Conservation (phyloP, 2,329 filamentous ascomycete species). For the Arthrobotrys entomopaga region DNA sequence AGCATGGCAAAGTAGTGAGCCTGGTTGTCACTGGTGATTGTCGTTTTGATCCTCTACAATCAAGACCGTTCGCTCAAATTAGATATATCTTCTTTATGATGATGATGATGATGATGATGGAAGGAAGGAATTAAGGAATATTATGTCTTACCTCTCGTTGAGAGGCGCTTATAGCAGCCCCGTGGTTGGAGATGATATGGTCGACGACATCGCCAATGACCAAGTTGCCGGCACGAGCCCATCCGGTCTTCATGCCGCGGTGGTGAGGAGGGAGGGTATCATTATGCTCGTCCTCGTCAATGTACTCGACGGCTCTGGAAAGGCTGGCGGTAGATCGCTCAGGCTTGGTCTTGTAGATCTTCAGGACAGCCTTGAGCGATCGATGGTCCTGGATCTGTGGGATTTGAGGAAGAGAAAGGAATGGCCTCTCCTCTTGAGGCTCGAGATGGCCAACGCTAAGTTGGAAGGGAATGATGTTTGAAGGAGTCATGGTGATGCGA, state of each 20-base stretch:
- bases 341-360: constrained; percentile 27
- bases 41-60: constrained; percentile 32
- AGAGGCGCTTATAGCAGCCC: not conserved
- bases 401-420: constrained; percentile 23
- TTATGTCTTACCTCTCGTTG: constrained; percentile 9
- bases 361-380: constrained; percentile 18
- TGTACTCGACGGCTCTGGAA: no score
- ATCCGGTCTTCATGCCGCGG: not conserved
- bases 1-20: constrained; percentile 48
- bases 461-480: constrained; percentile 37
- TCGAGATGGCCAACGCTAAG: constrained; percentile 37
- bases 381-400: constrained; percentile 30
- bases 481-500: constrained; percentile 32
- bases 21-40: constrained; percentile 42
- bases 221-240: not conserved
- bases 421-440: constrained; percentile 17
- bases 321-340: no score
- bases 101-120: no score
- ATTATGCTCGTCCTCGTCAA: no score
- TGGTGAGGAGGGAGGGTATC: no score
- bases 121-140: not conserved
- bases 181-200: not conserved
- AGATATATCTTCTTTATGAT: not conserved
- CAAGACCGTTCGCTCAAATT: not conserved
- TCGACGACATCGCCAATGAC: not conserved